phyloP scores from a whole-genome alignment of 1,284 basidiomycete genomes.

The Inonotus obliquus region DNA sequence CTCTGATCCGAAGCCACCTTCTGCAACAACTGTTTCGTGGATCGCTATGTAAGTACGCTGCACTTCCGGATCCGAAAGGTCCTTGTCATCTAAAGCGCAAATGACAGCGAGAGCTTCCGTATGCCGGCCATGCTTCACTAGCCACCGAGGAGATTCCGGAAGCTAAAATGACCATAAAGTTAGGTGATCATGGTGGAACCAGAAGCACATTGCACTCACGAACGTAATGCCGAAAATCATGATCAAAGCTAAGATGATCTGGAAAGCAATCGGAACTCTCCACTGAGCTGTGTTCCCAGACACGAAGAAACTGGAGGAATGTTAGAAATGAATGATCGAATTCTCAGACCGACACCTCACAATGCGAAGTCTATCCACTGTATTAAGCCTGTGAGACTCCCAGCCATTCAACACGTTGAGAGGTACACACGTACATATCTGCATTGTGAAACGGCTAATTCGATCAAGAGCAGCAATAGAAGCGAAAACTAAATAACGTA shows the following conservation, averaged over 20 bases:
- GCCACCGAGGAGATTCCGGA: conserved; percentile 72
- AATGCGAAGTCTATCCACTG: conserved; percentile 56
- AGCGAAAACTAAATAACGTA: conserved; percentile 23
- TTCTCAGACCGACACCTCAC: conserved; percentile 30
- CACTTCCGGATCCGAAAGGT: conserved; percentile 46
- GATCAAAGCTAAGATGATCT: conserved; percentile 57
- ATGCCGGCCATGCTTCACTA: conserved; percentile 55
- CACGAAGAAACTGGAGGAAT: conserved; percentile 42
- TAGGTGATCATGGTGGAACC: not conserved
- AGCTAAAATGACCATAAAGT: conserved; percentile 27
- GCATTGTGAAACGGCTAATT: not conserved
- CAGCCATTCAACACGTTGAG: not conserved
- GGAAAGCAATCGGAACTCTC: conserved; percentile 65
- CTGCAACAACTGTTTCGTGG: conserved; percentile 43
- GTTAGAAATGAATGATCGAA: not conserved
- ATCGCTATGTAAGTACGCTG: conserved; percentile 53
- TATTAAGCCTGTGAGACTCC: not conserved
- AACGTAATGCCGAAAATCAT: conserved; percentile 54
- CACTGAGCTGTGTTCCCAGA: conserved; percentile 54
- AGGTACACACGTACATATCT: not conserved
- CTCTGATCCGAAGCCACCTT: conserved; percentile 23
- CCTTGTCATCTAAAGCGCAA: conserved; percentile 54
- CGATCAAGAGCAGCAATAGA: not conserved
- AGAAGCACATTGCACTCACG: not conserved
- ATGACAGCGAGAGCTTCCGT: conserved; percentile 63